Base-by-base conservation (phyloP, 2,329 filamentous ascomycete species). In the Ophidiomyces ophidiicola region DNA sequence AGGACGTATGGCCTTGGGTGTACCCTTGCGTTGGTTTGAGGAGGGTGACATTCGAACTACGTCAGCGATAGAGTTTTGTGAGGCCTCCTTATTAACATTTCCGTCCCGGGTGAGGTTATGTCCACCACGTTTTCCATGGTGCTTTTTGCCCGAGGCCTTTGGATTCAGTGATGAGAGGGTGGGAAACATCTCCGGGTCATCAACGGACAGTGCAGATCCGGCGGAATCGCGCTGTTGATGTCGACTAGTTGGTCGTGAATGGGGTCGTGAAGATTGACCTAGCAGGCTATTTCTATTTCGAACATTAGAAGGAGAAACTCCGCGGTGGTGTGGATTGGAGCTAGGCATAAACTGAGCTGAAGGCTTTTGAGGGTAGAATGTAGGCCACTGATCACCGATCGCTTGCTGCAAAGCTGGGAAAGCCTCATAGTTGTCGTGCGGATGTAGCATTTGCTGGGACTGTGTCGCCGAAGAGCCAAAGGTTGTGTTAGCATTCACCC, bases 121-220 rank as follows among this genome's bases (percentile, higher is more conserved):
- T 19, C 19, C 37, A 0, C 82, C 82, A 42, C 87, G 76, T 62
- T 94, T 94, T 24, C 86, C 87, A 56, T 94, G 85, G 55, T 93
- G 84, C 54, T 94, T 93, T 64, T 94, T 94, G 39, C 75, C 78
- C 37, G 55, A 44, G 31, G 76, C 76, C 58, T 90, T 90, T 18
- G 71, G 66, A 14, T 73, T 70, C 19, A 75, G 81, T 24, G 85
- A 83, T 4, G 85, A 84, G 2, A 98, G 71, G 6, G 82, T 83
- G 5, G 90, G 90, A 53, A 98, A 98, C 0, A 88, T 90, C 53
- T 98, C 90, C 14, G 84, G 88, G 53, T 98, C 90, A 55, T 96
- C 87, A 17, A 94, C 78, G 14, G 83, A 77, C 20, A 82, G 80
- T 10, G 82, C 80, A 17, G 76, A 70, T 21, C 77, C 75, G 19